Conservation (phyloP, 805 yeast species). For the Kodamaea laetipori region DNA sequence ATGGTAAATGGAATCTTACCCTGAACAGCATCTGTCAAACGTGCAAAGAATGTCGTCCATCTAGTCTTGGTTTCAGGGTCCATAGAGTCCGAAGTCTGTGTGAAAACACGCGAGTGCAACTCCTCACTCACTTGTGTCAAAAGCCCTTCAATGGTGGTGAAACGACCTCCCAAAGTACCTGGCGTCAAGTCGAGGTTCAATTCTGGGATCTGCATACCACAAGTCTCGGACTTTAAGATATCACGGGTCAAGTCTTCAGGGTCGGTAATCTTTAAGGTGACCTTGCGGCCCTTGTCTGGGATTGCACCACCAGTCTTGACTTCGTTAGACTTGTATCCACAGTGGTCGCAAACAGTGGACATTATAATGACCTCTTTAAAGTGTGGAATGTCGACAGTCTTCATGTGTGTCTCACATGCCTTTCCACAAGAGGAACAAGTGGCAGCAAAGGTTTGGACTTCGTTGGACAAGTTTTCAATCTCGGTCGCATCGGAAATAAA, state of each 20-base stretch:
- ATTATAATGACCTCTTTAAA: slow-evolving; percentile 95
- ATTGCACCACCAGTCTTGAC: slow-evolving; percentile 98
- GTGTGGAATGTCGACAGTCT: slow-evolving; percentile 93
- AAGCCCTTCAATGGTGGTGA: slow-evolving; percentile 95
- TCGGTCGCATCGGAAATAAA: slow-evolving; percentile 72
- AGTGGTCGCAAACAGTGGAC: slow-evolving; percentile 89
- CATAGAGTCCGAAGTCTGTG: slow-evolving; percentile 91
- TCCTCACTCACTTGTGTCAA: slow-evolving; percentile 88
- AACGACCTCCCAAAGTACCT: slow-evolving; percentile 97
- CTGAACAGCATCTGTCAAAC: slow-evolving; percentile 72
- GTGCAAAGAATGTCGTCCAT: slow-evolving; percentile 80
- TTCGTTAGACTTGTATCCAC: slow-evolving; percentile 96
- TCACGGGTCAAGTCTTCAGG: slow-evolving; percentile 94
- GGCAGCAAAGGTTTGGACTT: slow-evolving; percentile 90
- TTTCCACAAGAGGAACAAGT: slow-evolving; percentile 88
- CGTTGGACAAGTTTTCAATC: slow-evolving; percentile 82
- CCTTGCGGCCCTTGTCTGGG: slow-evolving; percentile 78
- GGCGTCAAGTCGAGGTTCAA: slow-evolving; percentile 86
- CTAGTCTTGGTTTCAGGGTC: slow-evolving; percentile 70
- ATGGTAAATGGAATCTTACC: slow-evolving; percentile 85
- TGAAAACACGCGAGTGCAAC: slow-evolving; percentile 78
- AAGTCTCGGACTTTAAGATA: slow-evolving; percentile 90
- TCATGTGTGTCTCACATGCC: slow-evolving; percentile 92
- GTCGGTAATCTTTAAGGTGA: slow-evolving; percentile 76
- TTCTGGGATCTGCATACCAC: slow-evolving; percentile 85